Evolutionary conservation across 208 protist species (phyloP).

Genomic region (Leishmania amazonensis): DNA sequence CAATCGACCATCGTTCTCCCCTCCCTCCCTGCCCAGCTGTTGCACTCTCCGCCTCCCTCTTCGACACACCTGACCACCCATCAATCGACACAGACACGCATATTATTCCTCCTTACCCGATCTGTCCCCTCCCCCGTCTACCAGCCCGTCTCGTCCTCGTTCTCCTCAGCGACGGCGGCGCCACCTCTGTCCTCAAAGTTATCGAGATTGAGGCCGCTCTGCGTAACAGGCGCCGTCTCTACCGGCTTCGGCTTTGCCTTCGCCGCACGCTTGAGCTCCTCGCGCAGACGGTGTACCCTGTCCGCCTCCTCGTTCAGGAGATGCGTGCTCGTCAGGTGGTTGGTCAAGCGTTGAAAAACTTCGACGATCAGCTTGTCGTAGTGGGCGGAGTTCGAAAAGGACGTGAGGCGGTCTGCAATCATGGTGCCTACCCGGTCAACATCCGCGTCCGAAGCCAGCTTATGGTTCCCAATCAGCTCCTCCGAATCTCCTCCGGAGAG

Average conservation of each 20-base stretch:
- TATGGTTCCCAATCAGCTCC: constrained; percentile 50
- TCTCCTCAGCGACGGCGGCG: constrained; percentile 31
- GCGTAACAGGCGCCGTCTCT: constrained; percentile 17
- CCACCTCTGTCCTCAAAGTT: constrained; percentile 51
- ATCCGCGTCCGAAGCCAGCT: constrained; percentile 37
- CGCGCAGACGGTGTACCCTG: constrained; percentile 45
- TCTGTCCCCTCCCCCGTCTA: not conserved
- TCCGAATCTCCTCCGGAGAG: constrained; percentile 28
- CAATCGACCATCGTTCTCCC: not conserved
- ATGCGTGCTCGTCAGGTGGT: constrained; percentile 43
- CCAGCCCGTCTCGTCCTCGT: constrained; percentile 39
- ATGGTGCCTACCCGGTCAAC: constrained; percentile 44
- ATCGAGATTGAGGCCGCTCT: constrained; percentile 43
- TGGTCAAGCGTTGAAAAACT: constrained; percentile 53
- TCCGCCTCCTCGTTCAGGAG: constrained; percentile 48
- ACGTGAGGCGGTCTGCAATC: constrained; percentile 62
- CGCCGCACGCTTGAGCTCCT: constrained; percentile 49
- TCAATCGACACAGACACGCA: constrained; percentile 1
- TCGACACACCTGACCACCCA: not conserved
- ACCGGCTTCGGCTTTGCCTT: constrained; percentile 45
- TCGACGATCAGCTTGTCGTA: constrained; percentile 54
- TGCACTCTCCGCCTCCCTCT: not conserved
- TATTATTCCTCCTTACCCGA: not conserved
- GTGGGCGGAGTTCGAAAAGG: constrained; percentile 36
- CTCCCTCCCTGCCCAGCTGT: not conserved